Conservation (phyloP, 2,329 filamentous ascomycete genomes). For the Colletotrichum cuscutae region DNA sequence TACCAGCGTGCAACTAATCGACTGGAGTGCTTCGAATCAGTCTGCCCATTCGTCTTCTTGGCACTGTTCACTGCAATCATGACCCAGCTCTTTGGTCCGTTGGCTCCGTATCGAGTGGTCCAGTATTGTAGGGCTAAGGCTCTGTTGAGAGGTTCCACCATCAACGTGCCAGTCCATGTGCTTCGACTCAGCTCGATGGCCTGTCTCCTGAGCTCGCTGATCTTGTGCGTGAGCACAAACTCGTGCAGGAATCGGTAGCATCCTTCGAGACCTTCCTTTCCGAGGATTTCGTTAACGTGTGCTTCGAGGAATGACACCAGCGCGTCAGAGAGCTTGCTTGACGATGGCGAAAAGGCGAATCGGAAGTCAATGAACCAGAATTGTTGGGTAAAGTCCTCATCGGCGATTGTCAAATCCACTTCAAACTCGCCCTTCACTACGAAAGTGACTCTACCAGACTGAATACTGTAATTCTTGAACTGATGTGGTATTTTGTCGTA, state of each 20-base stretch:
- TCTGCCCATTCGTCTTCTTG: conserved; percentile 52
- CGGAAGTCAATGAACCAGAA: conserved; percentile 96
- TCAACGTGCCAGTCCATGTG: conserved; percentile 82
- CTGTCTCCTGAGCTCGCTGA: conserved; percentile 83
- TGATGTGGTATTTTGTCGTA: conserved; percentile 78
- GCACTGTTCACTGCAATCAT: conserved; percentile 84
- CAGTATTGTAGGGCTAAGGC: conserved; percentile 93
- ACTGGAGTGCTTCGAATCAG: conserved; percentile 60
- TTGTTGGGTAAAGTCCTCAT: conserved; percentile 84
- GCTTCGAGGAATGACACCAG: conserved; percentile 75
- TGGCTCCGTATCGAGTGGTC: conserved; percentile 67
- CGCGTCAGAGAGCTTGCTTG: conserved; percentile 67
- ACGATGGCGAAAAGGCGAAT: conserved; percentile 80
- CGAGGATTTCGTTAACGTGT: conserved; percentile 77
- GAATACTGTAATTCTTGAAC: conserved; percentile 81
- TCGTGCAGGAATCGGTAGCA: conserved; percentile 91
- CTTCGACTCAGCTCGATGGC: conserved; percentile 74
- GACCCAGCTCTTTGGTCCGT: conserved; percentile 86
- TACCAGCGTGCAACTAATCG: conserved; percentile 81
- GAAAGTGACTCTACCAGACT: conserved; percentile 91
- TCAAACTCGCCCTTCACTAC: conserved; percentile 87
- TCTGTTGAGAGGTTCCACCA: conserved; percentile 82
- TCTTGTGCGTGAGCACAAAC: conserved; percentile 89
- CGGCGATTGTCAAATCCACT: conserved; percentile 89
- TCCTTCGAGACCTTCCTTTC: conserved; percentile 76